Base-by-base conservation (phyloP, 495 filamentous ascomycete genomes). In the Friedmanniomyces endolithicus region DNA sequence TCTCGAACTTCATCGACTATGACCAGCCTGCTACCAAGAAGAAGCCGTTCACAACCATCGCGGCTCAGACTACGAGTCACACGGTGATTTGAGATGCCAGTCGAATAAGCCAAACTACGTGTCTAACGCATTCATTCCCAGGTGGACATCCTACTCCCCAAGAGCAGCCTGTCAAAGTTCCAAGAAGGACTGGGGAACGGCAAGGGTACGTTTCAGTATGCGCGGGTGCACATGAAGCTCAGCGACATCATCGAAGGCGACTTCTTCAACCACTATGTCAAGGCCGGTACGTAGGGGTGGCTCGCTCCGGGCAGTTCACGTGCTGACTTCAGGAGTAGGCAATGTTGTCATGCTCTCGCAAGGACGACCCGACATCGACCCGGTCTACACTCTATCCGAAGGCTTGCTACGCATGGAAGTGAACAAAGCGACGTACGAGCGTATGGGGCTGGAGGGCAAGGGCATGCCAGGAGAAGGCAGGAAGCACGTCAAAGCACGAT, bases 311-410 rank as follows among this genome's bases (percentile, higher is more conserved):
- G n/a, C n/a, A n/a, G n/a, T n/a, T n/a, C n/a, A n/a, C n/a, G n/a
- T 11, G 27, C 8, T 46, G 6, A 40, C 27, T 44, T 16, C 4
- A 31, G 49, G 45, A 6, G 6, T 14, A 95, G 90, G 92, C 19
- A 84, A 88, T 65, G 75, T 94, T 58, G 67, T 94, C 64, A 92
- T 98, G 87, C 79, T 95, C 16, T 96, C 94, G 0, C 84, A 94
- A 65, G 92, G 92, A 25, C 75, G 78, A 22, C 72, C 79, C 39
- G 86, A 83, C n/a, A 77, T 85, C 11, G 88, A 95, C 63, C 88
- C 87, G 65, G 73, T 87, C 2, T 94, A 85, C 64, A 80, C 77
- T 0, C 70, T 98, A 1, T 75, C 68, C 54, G 78, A 90, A 52
- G 90, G 90, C 80, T 61, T 83, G 6, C 73, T 97, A 51, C 80